phyloP scores from a whole-genome alignment of 805 yeast species.

The Komagataella phaffii region DNA sequence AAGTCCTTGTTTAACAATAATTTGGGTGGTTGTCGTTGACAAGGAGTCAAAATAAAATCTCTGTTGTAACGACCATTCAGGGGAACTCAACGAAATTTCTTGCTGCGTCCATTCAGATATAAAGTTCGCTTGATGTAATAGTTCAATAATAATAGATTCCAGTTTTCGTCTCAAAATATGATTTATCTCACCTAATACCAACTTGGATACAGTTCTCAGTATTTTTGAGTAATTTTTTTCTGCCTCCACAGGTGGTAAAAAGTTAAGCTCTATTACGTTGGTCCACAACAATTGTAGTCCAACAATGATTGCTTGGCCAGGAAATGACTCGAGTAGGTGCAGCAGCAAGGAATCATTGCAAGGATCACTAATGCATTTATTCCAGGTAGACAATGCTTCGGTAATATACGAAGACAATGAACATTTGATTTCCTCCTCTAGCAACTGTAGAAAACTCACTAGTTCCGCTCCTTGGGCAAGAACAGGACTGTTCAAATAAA shows the following conservation, averaged over 20 bases:
- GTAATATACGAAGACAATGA: not conserved
- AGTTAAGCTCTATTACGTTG: not conserved
- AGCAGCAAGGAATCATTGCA: not conserved
- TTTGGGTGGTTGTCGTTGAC: conserved; percentile 13
- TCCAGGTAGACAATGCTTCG: not conserved
- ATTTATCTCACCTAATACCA: not conserved
- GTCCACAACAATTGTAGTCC: not conserved
- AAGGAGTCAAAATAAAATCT: conserved; percentile 26
- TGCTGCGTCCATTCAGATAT: conserved; percentile 1
- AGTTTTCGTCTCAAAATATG: conserved; percentile 22
- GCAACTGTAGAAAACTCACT: not conserved
- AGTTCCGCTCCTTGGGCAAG: not conserved
- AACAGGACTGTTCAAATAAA: not conserved
- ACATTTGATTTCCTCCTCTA: not conserved
- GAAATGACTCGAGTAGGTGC: not conserved
- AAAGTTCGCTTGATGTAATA: conserved; percentile 43
- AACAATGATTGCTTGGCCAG: not conserved
- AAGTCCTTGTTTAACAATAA: conserved; percentile 40
- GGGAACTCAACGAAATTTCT: not conserved
- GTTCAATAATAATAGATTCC: conserved; percentile 55
- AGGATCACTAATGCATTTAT: not conserved
- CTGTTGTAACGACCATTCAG: conserved; percentile 39
- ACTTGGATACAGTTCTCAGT: not conserved
- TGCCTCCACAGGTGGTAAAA: not conserved
- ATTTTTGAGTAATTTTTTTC: not conserved